These are phyloP conservation scores for Cordyceps pruinosa DNA, from an alignment of 2,329 filamentous ascomycete genomes.

Conservation along the genomic window DNA sequence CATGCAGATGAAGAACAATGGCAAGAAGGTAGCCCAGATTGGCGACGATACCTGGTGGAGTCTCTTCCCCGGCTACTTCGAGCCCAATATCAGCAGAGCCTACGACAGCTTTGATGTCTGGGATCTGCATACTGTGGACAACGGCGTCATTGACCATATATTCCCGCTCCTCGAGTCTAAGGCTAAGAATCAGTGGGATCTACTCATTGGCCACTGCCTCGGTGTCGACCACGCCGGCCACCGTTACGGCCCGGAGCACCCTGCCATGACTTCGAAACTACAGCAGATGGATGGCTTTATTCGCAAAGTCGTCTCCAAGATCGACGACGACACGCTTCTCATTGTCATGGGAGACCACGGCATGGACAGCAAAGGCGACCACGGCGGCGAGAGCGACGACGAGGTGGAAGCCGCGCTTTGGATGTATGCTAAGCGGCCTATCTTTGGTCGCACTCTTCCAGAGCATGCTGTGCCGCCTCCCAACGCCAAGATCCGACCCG, in stretches of 20 bases:
- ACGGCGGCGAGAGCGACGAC: conserved; percentile 96
- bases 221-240: conserved; percentile 97
- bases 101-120: conserved; percentile 99
- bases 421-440: conserved; percentile 90
- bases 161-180: conserved; percentile 68
- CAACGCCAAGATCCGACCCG: conserved; percentile 71
- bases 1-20: conserved; percentile 57
- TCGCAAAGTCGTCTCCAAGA: conserved; percentile 57
- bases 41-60: conserved; percentile 98
- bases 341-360: conserved; percentile 99
- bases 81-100: conserved; percentile 73
- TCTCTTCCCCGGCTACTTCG: conserved; percentile 89
- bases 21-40: conserved; percentile 77
- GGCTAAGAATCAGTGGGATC: conserved; percentile 71
- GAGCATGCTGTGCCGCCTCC: conserved; percentile 51
- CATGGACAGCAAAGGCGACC: conserved; percentile 95
- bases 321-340: conserved; percentile 82
- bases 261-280: conserved; percentile 85
- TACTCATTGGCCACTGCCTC: conserved; percentile 89
- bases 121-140: conserved; percentile 95
- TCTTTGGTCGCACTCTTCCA: conserved; percentile 71
- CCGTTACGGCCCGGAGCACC: conserved; percentile 87
- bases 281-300: conserved; percentile 84
- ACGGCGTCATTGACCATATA: conserved; percentile 86
- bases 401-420: conserved; percentile 91